Conservation (phyloP, 257 asterid genomes). For the Catharanthus roseus region DNA sequence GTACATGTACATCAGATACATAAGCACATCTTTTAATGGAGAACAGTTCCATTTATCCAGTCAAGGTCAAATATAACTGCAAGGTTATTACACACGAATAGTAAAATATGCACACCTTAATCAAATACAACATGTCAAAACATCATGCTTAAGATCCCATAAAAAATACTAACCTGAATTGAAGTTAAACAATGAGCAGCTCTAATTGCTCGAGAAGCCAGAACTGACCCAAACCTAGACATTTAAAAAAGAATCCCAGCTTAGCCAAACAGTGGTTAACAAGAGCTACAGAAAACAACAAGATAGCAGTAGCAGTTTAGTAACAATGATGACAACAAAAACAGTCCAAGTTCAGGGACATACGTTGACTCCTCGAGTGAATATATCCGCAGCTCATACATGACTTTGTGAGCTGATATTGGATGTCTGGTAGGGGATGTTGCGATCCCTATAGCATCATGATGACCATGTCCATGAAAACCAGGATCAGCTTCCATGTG, state of each 20-base stretch:
- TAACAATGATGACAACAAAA: neutral
- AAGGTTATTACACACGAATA: neutral
- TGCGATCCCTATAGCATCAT: slow-evolving; percentile 60
- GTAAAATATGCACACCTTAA: neutral
- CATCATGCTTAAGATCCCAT: slow-evolving; percentile 9
- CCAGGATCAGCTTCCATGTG: slow-evolving; percentile 68
- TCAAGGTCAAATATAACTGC: neutral
- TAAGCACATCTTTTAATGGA: neutral
- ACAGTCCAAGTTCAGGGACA: slow-evolving; percentile 20
- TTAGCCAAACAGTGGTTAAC: slow-evolving; percentile 6
- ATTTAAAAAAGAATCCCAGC: slow-evolving; percentile 19
- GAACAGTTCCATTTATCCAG: neutral
- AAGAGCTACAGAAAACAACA: neutral
- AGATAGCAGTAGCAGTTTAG: slow-evolving; percentile 6
- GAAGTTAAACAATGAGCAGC: slow-evolving; percentile 99
- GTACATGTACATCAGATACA: neutral
- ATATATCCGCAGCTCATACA: slow-evolving; percentile 89
- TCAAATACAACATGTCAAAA: neutral
- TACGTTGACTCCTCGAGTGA: slow-evolving; percentile 96
- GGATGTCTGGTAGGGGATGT: slow-evolving; percentile 99
- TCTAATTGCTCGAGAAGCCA: slow-evolving; percentile 87
- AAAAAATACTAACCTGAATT: slow-evolving; percentile 65
- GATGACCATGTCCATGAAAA: slow-evolving; percentile 57
- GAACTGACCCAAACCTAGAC: slow-evolving; percentile 76
- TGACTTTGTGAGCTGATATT: slow-evolving; percentile 74